Base-by-base conservation (phyloP, 1,139 yeast genomes). In the Protomyces pachydermus region DNA sequence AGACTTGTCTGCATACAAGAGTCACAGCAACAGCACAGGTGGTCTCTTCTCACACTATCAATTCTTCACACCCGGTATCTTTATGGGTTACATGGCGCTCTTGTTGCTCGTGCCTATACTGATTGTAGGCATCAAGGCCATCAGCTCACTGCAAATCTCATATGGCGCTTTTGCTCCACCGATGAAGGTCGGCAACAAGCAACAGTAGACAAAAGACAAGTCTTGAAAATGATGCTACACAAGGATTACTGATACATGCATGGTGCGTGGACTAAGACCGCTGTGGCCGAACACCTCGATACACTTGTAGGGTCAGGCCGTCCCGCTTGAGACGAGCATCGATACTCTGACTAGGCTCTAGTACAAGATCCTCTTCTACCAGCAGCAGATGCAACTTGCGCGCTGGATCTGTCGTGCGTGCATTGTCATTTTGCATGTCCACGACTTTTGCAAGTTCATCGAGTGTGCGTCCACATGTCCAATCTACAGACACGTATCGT, bases 131-230 rank as follows among this genome's bases (percentile, higher is more conserved):
- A 77, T 87, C 68, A 69, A 78, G 60, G 86, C 93, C 87, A 76
- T 87, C 65, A 71, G 80, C 18, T 76, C 84, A 34, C 77, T 88
- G 72, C 84, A 86, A 73, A 84, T 87, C 69, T 81, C 90, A 67
- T 86, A 86, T 78, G 80, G 81, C 67, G 84, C 93, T 16, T 87
- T 88, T 72, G 95, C 87, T 61, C 85, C 84, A 75, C 67, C 68
- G 45, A 62, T 63, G 64, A 54, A 54, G 60, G 38, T 54, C 37
- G 64, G 64, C 5, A 56, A 60, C 35, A 54, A 60, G 54, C 64
- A 60, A 25, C 54, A 54, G 32, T 28, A 28, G 32, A 28, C 5
- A 28, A 34, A 46, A 60, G 23, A 16, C 25, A 42, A 20, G 18
- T n/a, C 9, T 20, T n/a, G 1, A 9, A 5, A 1, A 2, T n/a